These are phyloP conservation scores for Clavispora fructus DNA, from an alignment of 805 yeast species.

Conservation along the genomic window DNA sequence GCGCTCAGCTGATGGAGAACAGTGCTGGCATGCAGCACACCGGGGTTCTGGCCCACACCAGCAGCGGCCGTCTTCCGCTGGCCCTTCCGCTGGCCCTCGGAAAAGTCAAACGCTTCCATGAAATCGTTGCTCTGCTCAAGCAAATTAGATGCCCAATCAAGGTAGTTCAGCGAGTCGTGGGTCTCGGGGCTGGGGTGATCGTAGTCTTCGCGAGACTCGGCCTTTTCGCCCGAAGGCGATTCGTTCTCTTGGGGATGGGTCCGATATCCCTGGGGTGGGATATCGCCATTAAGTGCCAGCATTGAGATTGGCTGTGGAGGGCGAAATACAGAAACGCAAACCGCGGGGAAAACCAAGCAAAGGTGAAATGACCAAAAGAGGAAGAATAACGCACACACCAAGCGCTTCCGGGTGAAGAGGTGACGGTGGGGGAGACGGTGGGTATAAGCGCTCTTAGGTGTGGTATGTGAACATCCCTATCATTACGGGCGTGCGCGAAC, in stretches of 20 bases:
- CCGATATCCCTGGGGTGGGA: not conserved
- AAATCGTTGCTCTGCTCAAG: conserved; percentile 28
- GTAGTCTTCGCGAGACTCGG: not conserved
- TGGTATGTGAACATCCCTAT: not conserved
- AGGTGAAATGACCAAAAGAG: not conserved
- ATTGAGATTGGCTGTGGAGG: not conserved
- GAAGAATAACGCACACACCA: not conserved
- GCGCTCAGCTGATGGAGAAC: no score
- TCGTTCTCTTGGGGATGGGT: not conserved
- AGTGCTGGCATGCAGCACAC: not conserved
- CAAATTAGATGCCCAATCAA: conserved; percentile 31
- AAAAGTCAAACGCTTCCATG: conserved; percentile 30
- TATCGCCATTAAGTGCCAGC: not conserved
- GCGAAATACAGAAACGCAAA: not conserved
- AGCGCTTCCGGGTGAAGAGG: not conserved
- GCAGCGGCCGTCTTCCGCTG: not conserved
- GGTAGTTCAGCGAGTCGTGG: conserved; percentile 5
- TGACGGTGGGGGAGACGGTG: not conserved
- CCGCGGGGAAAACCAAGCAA: not conserved
- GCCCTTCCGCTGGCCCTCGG: not conserved
- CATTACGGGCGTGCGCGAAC: not conserved
- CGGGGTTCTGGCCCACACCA: not conserved
- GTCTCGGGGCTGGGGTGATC: not conserved
- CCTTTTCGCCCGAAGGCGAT: not conserved
- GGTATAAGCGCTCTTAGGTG: not conserved